Base-by-base conservation (phyloP, 2,329 filamentous ascomycete genomes). In the Meredithiella fracta region DNA sequence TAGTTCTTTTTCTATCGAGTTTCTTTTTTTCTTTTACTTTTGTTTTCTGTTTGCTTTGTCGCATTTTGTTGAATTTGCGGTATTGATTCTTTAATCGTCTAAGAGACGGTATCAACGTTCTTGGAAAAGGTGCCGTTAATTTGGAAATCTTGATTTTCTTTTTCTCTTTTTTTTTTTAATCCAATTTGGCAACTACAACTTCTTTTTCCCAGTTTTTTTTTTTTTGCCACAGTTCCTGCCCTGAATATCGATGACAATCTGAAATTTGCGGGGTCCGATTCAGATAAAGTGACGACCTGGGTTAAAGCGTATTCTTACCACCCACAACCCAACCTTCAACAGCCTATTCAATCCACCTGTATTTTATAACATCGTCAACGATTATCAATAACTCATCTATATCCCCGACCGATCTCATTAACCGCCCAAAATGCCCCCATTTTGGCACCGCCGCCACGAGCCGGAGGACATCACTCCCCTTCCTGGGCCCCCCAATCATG, bases 361-460 rank as follows among this genome's bases (percentile, higher is more conserved):
- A 34, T 11, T 34, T 11, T 34, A 11, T 34, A 5, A 5, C 11
- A 34, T 34, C n/a, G n/a, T n/a, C n/a, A n/a, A 34, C 29, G 29
- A 34, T 11, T 34, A 23, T 25, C 37, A 25, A 54, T 54, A 42
- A 6, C 14, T n/a, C 26, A 20, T 51, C 47, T 14, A 15, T 51
- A n/a, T 31, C 4, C 5, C n/a, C 6, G 11, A 26, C 14, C 40
- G 40, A n/a, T n/a, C n/a, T n/a, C n/a, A n/a, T n/a, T n/a, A 11
- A 20, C 4, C 11, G 17, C 11, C 15, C 42, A 37, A 47, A 8
- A 42, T 51, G 26, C 37, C 64, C 47, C 63, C 60, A 42, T 59
- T 72, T 59, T 72, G 73, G 60, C 71, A 71, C 63, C 72, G 71
- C 63, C 69, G 72, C 62, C 69, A 69, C 60, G 69, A 73, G 65